Conservation (phyloP, 306 rosid genomes). For the Quercus variabilis region DNA sequence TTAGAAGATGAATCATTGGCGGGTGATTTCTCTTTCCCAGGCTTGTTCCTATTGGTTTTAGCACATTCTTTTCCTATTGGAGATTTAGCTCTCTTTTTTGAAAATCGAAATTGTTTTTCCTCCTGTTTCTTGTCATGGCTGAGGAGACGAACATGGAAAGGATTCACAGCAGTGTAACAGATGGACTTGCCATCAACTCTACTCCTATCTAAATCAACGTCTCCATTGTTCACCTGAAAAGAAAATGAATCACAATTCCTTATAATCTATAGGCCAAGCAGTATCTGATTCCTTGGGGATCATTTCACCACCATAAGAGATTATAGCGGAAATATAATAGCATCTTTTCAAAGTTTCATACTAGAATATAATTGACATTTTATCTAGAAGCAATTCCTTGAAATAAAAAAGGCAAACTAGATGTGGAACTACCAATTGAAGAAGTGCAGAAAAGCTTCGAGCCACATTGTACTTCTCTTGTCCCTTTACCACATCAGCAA, state of each 20-base stretch:
- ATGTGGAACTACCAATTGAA: constrained; percentile 69
- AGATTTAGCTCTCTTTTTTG: constrained; percentile 60
- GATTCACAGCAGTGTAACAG: constrained; percentile 55
- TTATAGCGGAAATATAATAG: background rate
- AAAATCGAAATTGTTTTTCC: constrained; percentile 18
- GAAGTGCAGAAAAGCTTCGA: constrained; percentile 86
- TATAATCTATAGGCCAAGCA: background rate
- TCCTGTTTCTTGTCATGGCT: constrained; percentile 34
- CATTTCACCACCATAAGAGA: background rate
- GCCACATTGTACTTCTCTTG: constrained; percentile 72
- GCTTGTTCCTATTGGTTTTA: constrained; percentile 30
- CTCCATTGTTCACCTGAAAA: constrained; percentile 87
- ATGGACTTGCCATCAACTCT: constrained; percentile 40
- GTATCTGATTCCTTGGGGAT: background rate
- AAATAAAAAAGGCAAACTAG: background rate
- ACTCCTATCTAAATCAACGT: constrained; percentile 57
- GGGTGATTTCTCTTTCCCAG: constrained; percentile 31
- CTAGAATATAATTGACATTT: background rate
- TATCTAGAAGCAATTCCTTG: background rate
- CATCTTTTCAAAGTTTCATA: background rate
- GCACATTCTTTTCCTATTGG: constrained; percentile 35
- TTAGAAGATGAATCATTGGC: constrained; percentile 21
- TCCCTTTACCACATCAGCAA: constrained; percentile 65
- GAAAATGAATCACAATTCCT: background rate
- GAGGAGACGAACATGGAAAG: constrained; percentile 67